Evolutionary conservation across 371 early-diverging fungal genomes (phyloP).

Genomic region (Actinomucor elegans): DNA sequence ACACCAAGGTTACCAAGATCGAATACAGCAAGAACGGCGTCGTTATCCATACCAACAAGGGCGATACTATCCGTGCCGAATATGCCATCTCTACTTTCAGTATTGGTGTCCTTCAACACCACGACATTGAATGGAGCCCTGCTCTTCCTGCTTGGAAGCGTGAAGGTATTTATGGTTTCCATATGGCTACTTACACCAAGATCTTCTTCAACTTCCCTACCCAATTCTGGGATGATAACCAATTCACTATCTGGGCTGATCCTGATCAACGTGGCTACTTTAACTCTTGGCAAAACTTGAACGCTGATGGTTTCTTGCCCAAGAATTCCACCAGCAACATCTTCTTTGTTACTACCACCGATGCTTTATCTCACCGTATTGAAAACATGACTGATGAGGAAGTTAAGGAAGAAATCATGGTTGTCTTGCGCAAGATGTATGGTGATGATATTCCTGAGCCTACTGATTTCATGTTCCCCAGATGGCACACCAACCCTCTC

Average conservation of each 20-base stretch:
- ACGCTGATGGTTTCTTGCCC: constrained; percentile 29
- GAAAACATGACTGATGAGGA: constrained; percentile 30
- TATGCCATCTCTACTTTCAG: constrained; percentile 52
- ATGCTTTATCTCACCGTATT: constrained; percentile 26
- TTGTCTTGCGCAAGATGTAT: constrained; percentile 33
- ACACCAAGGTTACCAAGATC: constrained; percentile 35
- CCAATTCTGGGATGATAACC: constrained; percentile 49
- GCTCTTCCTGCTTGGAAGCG: constrained; percentile 43
- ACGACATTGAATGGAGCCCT: constrained; percentile 43
- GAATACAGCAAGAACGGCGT: constrained; percentile 34
- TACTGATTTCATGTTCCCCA: constrained; percentile 27
- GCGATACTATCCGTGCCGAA: constrained; percentile 39
- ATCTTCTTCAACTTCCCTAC: constrained; percentile 47
- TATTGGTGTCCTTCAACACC: constrained; percentile 43
- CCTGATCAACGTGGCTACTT: constrained; percentile 37
- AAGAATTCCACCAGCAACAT: constrained; percentile 27
- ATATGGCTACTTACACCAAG: constrained; percentile 54
- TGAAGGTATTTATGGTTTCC: constrained; percentile 45
- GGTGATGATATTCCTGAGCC: constrained; percentile 37
- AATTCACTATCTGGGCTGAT: constrained; percentile 44
- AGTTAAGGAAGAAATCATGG: constrained; percentile 32
- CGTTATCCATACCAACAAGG: constrained; percentile 27
- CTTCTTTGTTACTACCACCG: constrained; percentile 36
- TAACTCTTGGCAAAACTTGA: constrained; percentile 36
- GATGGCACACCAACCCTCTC: constrained; percentile 37